Conservation (phyloP, 140 eudicot genomes). For the Ambrosia hybrid region DNA sequence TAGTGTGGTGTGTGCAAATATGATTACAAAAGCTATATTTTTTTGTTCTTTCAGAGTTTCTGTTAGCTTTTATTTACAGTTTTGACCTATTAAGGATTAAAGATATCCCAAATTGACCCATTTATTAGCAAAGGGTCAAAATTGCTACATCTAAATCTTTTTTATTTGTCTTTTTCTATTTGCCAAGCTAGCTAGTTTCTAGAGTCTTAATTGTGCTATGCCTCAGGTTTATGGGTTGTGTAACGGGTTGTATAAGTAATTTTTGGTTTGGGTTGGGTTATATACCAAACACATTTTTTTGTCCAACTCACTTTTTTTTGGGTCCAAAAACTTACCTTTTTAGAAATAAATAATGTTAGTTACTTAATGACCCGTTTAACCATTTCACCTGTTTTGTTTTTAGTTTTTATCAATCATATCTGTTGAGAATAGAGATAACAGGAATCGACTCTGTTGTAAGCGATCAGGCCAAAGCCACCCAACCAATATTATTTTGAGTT, state of each 20-base stretch:
- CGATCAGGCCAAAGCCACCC: neutral
- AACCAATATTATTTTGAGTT: neutral
- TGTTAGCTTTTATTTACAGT: too few species aligned
- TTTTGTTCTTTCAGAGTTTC: too few species aligned
- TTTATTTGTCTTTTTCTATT: conserved; percentile 1
- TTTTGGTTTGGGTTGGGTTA: too few species aligned
- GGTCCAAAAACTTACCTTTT: neutral
- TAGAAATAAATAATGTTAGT: neutral
- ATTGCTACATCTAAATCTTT: neutral
- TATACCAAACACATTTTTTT: too few species aligned
- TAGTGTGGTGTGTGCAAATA: neutral
- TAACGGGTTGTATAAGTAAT: too few species aligned
- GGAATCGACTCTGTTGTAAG: neutral
- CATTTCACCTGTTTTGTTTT: neutral
- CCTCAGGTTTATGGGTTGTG: neutral
- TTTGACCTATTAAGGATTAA: too few species aligned
- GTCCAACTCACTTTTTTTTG: neutral
- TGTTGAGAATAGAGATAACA: neutral
- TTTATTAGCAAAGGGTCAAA: too few species aligned
- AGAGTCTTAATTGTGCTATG: neutral
- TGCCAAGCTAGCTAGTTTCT: neutral
- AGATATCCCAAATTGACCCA: too few species aligned
- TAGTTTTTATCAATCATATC: neutral
- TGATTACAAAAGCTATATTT: too few species aligned
- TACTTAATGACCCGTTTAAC: neutral